A percentile compares a stretch with the other conserved stretches of the same genome.
Evolutionary conservation across 2,329 filamentous ascomycete genomes (phyloP).

Genomic region (Penicillium corylophilum): DNA sequence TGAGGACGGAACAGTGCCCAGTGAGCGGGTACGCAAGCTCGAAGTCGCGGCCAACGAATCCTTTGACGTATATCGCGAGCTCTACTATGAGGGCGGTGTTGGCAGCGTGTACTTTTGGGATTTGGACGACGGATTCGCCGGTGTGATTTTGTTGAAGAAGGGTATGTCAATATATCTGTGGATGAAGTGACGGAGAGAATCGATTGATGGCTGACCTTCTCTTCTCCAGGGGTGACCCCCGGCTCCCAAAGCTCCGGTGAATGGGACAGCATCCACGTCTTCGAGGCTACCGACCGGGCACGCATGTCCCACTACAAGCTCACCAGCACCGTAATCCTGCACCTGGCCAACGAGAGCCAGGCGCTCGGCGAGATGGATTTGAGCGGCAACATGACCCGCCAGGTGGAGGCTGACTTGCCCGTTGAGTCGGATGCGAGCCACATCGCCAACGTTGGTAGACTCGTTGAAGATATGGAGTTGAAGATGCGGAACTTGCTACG

Average conservation of each 20-base stretch:
- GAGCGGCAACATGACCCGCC: constrained; percentile 95
- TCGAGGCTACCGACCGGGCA: constrained; percentile 90
- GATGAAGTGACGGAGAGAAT: neutral
- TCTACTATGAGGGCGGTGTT: constrained; percentile 91
- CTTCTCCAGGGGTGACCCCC: constrained; percentile 60
- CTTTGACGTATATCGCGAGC: constrained; percentile 92
- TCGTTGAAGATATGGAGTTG: constrained; percentile 99
- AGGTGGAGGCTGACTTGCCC: constrained; percentile 87
- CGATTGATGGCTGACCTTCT: constrained; percentile 7
- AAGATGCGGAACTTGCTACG: constrained; percentile 96
- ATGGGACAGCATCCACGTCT: constrained; percentile 99
- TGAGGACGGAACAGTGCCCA: constrained; percentile 82
- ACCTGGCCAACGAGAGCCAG: constrained; percentile 68
- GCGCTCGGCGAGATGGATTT: constrained; percentile 83
- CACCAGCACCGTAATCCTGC: constrained; percentile 93
- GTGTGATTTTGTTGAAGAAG: constrained; percentile 94
- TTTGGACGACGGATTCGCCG: constrained; percentile 94
- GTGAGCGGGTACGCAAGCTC: constrained; percentile 87
- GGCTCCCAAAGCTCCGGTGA: constrained; percentile 70
- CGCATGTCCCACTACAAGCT: constrained; percentile 95
- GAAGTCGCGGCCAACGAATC: constrained; percentile 92
- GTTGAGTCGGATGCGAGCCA: constrained; percentile 90
- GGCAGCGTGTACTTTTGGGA: constrained; percentile 99
- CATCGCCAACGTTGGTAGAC: constrained; percentile 87
- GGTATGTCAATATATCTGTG: constrained; percentile 52